Evolutionary conservation across 2,329 filamentous ascomycete genomes (phyloP).

Genomic region (Dothistroma pini): DNA sequence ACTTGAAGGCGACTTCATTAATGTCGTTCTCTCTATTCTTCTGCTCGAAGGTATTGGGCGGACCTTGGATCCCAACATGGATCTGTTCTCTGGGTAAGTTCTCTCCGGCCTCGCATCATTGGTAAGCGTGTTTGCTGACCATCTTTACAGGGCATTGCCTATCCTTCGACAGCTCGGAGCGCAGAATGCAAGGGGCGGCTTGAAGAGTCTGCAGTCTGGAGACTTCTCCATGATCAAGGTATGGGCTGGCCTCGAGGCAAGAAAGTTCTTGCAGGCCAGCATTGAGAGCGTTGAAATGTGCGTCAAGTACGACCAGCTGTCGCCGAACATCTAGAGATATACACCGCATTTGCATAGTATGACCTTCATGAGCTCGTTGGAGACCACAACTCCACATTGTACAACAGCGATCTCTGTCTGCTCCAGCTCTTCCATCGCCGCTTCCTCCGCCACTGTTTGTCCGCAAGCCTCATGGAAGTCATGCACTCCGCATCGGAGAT

Average conservation of each 20-base stretch:
- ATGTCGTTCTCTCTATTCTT: constrained; percentile 92
- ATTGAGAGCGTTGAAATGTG: constrained; percentile 85
- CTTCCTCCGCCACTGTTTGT: background rate
- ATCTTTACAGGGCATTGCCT: constrained; percentile 67
- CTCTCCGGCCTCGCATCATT: background rate
- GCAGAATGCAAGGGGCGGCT: constrained; percentile 57
- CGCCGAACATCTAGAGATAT: constrained; percentile 67
- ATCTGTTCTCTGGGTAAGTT: constrained; percentile 70
- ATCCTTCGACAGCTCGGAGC: constrained; percentile 85
- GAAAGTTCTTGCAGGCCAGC: constrained; percentile 84
- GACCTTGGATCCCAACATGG: constrained; percentile 77
- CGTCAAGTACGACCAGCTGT: constrained; percentile 85
- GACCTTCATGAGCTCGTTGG: background rate
- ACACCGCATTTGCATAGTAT: constrained; percentile 4
- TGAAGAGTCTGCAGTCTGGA: constrained; percentile 44
- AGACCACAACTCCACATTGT: background rate
- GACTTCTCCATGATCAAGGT: constrained; percentile 72
- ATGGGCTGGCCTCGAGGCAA: constrained; percentile 85
- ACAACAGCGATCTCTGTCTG: background rate
- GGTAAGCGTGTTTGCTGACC: constrained; percentile 14
- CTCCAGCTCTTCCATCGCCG: background rate
- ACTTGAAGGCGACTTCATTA: constrained; percentile 95
- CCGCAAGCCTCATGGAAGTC: background rate
- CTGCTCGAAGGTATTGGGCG: constrained; percentile 92
- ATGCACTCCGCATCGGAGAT: background rate